Base-by-base conservation (phyloP, 1,284 basidiomycete genomes). In the Trichosporon inkin region DNA sequence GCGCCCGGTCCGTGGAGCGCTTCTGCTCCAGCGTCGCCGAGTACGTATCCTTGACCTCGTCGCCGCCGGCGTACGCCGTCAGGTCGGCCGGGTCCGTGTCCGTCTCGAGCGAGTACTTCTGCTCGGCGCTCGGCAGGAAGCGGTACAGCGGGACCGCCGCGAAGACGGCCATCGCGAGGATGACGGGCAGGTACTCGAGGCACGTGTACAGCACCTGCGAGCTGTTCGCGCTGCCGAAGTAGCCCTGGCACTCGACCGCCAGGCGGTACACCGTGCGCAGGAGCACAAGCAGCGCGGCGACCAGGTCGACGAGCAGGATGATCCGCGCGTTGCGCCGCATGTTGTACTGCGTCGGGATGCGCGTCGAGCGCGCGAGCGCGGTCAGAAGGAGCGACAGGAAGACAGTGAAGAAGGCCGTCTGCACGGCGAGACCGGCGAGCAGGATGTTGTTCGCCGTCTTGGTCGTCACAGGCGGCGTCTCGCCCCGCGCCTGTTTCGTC, bases 201-300 rank as follows among this genome's bases (percentile, higher is more conserved):
- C 65, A 65, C 11, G 72, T 78, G 56, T 78, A 80, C 3, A 80
- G 67, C 10, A 60, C 57, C 61, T 80, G 76, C 40, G 64, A 55
- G 40, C 71, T 71, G n/a, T 69, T 68, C 0, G 78, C 78, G 16
- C 52, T 61, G 2, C 74, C 73, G 58, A 76, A 76, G 49, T 77
- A 70, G 24, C 79, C 76, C 61, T 79, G 71, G 11, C 73, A 78
- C 19, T 78, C 78, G 62, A 80, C 80, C 13, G 78, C 78, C 17
- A 80, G 68, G 51, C 80, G 71, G 64, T 74, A 81, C 1, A 75
- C 62, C 1, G 79, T 81, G 7, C 79, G 68, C 2, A 78, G 63
- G 24, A 77, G 70, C 53, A 80, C 68, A 16, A 53, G 28, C 24
- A 65, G 32, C 36, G 53, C 41, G 1, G 59, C 40, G 28, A 44